Evolutionary conservation across 2,329 filamentous ascomycete species (phyloP), one percentile per base, ranked within the genome.

Genomic region (Colletotrichum agaves): DNA sequence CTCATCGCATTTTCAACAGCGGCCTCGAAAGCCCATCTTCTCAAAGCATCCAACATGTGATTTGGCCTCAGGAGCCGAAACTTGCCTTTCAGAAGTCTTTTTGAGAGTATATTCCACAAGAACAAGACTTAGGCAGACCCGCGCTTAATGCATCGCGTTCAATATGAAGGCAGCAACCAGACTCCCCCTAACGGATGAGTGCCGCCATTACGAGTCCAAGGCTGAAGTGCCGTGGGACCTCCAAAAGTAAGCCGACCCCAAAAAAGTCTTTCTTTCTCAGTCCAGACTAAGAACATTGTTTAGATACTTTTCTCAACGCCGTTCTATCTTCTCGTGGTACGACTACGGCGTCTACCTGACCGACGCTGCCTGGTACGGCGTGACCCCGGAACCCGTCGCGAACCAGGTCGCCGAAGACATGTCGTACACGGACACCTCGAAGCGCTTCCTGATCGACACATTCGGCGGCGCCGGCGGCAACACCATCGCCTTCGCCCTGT

Each of bases 391-490:
- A 78, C 92, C 93, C 4, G 88, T 99, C 31, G 96, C 96, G 68
- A 91, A 92, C 67, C 89, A 91, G 80, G 93, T 97, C 60, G 93
- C 94, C 15, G 75, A 84, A 13, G 91, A 97, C 74, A 84, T 97
- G 46, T 83, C 85, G 15, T 81, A 84, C 64, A 83, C 84, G 49
- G 82, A 85, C 23, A 82, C 86, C 27, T 61, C 74, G 31, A 91
- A 90, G 72, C 87, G 83, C 10, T 87, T 91, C 39, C 82, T 99
- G 41, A 88, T 99, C 67, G 96, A 99, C 78, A 88, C 92, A 50
- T 99, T 99, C 79, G 93, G 91, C 31, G 96, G 96, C 47, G 94
- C 93, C 1, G 96, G 97, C 41, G 96, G 94, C 61, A 99, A 99
- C 77, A 88, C 91, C 23, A 98, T 99, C 73, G 93, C 94, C n/a